Conservation (phyloP, 306 rosid genomes). For the Rosa chinensis region DNA sequence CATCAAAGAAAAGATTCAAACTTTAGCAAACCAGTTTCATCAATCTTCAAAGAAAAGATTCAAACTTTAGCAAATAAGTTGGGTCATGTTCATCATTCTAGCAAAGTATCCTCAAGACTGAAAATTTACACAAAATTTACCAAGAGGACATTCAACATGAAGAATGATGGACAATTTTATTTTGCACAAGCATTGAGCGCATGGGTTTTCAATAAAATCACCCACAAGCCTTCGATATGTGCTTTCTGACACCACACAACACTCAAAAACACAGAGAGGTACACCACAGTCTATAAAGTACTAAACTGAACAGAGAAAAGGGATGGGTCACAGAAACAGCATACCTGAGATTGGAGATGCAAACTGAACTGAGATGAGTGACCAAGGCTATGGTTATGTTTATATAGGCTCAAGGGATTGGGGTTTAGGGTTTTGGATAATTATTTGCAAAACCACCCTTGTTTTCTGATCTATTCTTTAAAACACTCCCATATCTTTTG, state of each 20-base stretch:
- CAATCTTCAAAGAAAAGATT: background rate
- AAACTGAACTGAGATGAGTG: conserved; percentile 9
- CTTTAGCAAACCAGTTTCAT: background rate
- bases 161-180: conserved; percentile 32
- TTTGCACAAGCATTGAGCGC: conserved; percentile 76
- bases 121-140: conserved; percentile 2
- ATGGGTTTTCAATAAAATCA: conserved; percentile 28
- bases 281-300: background rate
- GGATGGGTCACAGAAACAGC: background rate
- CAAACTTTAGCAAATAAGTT: background rate
- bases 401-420: conserved; percentile 15
- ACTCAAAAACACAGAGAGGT: background rate
- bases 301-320: background rate
- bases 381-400: background rate
- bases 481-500: background rate
- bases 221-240: conserved; percentile 84
- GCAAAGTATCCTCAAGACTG: conserved; percentile 32
- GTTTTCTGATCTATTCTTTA: background rate
- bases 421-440: conserved; percentile 43
- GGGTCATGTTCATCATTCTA: conserved; percentile 47
- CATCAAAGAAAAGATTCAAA: background rate
- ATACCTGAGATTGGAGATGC: conserved; percentile 13
- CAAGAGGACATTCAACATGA: conserved; percentile 32
- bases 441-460: conserved; percentile 18
- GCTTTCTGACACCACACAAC: conserved; percentile 22